These are phyloP conservation scores for Globisporangium megalacanthum DNA, from an alignment of 352 stramenopile genomes.

Conservation along the genomic window DNA sequence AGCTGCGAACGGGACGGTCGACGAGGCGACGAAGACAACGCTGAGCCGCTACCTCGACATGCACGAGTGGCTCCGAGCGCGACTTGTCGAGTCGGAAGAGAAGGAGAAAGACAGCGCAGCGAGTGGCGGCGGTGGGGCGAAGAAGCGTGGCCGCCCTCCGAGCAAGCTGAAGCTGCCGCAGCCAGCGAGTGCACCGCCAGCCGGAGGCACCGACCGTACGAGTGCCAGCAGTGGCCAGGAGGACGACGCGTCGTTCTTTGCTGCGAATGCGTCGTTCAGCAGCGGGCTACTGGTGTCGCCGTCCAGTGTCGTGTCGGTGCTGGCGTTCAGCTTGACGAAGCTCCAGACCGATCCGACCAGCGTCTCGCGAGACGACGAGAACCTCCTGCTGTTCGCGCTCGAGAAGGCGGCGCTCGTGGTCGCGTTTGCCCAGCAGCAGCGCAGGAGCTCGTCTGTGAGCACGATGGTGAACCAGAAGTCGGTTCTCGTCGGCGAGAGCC, in stretches of 20 bases:
- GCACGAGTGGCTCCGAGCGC: constrained; percentile 23
- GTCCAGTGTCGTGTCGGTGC: constrained; percentile 12
- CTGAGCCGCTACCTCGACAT: constrained; percentile 28
- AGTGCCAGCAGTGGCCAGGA: constrained; percentile 2
- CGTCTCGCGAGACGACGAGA: constrained; percentile 16
- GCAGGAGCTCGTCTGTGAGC: constrained; percentile 1
- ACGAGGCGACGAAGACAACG: constrained; percentile 17
- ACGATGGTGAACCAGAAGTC: constrained; percentile 14
- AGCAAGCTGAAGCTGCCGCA: constrained; percentile 11
- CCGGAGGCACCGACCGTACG: background rate
- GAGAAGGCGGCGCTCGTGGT: constrained; percentile 11
- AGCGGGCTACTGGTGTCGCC: constrained; percentile 15
- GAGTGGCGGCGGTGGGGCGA: background rate
- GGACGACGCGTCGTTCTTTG: constrained; percentile 14
- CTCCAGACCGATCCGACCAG: background rate
- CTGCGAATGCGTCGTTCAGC: constrained; percentile 14
- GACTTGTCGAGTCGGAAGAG: constrained; percentile 11
- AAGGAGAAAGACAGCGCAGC: constrained; percentile 5
- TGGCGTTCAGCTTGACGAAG: constrained; percentile 10
- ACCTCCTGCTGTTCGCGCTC: constrained; percentile 18
- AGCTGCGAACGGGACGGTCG: background rate
- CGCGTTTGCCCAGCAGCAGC: constrained; percentile 10
- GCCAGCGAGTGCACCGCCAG: background rate
- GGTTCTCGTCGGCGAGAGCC: constrained; percentile 12
- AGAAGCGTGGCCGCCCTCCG: constrained; percentile 14